phyloP scores from a whole-genome alignment of 495 filamentous ascomycete genomes.

The Podospora conica region DNA sequence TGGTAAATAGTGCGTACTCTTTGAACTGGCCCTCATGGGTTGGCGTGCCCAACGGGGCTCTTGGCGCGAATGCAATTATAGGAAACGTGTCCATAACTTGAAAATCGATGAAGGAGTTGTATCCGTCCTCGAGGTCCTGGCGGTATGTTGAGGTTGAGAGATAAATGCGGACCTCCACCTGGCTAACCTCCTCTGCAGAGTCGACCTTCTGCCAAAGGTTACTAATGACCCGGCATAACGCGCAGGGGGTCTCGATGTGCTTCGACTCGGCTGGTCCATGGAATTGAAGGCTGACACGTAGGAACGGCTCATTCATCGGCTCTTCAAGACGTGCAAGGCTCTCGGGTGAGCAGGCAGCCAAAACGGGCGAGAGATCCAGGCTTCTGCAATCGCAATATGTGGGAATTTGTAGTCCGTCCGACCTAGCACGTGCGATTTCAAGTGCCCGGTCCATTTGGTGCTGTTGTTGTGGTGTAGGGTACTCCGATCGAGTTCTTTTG shows the following conservation, averaged over 20 bases:
- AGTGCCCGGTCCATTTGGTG: background rate
- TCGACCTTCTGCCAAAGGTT: background rate
- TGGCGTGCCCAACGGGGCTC: background rate
- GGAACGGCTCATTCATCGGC: background rate
- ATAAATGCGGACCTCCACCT: background rate
- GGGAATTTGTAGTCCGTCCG: background rate
- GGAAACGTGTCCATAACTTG: too few species aligned
- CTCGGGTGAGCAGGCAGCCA: background rate
- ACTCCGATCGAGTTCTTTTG: background rate
- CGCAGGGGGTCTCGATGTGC: background rate
- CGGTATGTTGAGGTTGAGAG: background rate
- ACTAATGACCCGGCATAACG: background rate
- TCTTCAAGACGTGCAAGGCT: too few species aligned
- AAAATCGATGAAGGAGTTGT: too few species aligned
- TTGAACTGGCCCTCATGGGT: background rate
- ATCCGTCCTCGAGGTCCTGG: too few species aligned
- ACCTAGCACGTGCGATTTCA: too few species aligned
- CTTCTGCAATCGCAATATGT: background rate
- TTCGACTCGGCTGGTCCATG: too few species aligned
- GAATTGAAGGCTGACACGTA: background rate
- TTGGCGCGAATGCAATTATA: background rate
- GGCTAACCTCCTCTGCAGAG: background rate
- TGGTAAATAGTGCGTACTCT: background rate
- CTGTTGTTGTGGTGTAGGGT: background rate
- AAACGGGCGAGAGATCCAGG: background rate